These are phyloP conservation scores for Wolfiporia cocos DNA, from an alignment of 1,284 basidiomycete genomes.

Conservation along the genomic window DNA sequence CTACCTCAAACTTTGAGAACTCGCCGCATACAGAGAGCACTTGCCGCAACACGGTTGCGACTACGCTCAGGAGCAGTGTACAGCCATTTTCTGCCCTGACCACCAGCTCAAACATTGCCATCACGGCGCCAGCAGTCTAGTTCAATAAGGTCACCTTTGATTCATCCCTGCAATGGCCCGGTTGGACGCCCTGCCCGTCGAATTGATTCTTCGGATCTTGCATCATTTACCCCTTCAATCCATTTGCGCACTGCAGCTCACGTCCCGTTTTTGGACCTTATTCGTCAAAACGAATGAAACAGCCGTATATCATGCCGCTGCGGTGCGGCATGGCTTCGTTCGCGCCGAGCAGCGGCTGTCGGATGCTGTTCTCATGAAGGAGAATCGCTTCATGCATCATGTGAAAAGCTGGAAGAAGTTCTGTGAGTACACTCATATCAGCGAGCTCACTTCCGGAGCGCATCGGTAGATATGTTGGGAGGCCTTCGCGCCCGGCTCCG, in stretches of 20 bases:
- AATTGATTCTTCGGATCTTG: slow-evolving; percentile 40
- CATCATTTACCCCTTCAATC: slow-evolving; percentile 40
- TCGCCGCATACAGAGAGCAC: too few species aligned
- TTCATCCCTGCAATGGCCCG: too few species aligned
- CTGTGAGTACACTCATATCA: slow-evolving; percentile 36
- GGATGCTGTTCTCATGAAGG: slow-evolving; percentile 25
- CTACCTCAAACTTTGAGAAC: too few species aligned
- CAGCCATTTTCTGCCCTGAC: too few species aligned
- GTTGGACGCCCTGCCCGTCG: slow-evolving; percentile 33
- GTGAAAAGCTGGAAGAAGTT: slow-evolving; percentile 47
- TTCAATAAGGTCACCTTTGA: too few species aligned
- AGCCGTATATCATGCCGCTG: slow-evolving; percentile 46
- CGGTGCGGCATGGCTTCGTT: slow-evolving; percentile 41
- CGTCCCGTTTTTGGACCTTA: slow-evolving; percentile 37
- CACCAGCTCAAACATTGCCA: too few species aligned
- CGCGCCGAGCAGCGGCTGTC: slow-evolving; percentile 24
- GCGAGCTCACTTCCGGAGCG: background rate
- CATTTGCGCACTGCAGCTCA: slow-evolving; percentile 27
- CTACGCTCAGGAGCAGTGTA: too few species aligned
- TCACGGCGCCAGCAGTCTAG: too few species aligned
- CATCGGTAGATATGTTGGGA: background rate
- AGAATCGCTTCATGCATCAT: slow-evolving; percentile 26
- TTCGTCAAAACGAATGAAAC: slow-evolving; percentile 41
- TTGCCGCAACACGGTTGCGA: too few species aligned
- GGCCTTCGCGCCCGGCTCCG: background rate